A percentile compares a stretch with the other conserved stretches of the same genome.
Conservation (phyloP, 1,284 basidiomycete genomes). For the Cryptococcus hybrid region DNA sequence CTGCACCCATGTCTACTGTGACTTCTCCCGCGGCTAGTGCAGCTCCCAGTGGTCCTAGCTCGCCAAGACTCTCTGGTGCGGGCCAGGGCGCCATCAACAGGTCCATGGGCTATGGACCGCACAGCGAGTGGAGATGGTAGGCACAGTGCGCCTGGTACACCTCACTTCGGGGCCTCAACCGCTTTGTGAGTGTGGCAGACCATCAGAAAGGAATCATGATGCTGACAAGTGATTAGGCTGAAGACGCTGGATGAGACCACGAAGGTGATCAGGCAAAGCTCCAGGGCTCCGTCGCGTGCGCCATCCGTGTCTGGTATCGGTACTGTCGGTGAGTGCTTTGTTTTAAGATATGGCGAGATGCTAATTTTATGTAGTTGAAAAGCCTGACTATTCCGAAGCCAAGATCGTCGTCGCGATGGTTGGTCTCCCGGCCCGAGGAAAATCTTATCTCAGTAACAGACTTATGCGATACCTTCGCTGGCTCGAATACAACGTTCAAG, state of each 20-base stretch:
- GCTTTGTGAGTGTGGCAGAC: constrained; percentile 28
- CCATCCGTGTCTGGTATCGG: constrained; percentile 52
- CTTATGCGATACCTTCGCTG: constrained; percentile 81
- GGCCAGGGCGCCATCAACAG: not conserved
- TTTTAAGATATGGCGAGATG: not conserved
- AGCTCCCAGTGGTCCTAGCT: constrained; percentile 14
- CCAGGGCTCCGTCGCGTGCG: constrained; percentile 42
- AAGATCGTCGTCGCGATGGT: constrained; percentile 99
- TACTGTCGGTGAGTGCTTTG: constrained; percentile 37
- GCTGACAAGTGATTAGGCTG: constrained; percentile 23
- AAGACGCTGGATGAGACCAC: constrained; percentile 48
- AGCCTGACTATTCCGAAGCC: constrained; percentile 96
- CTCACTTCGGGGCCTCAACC: constrained; percentile 50
- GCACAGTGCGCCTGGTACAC: constrained; percentile 41
- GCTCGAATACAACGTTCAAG: constrained; percentile 98
- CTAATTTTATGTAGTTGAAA: constrained; percentile 62
- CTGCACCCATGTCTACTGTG: constrained; percentile 22
- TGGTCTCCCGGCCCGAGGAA: constrained; percentile 76
- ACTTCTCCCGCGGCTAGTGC: constrained; percentile 36
- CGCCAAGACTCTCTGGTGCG: constrained; percentile 6
- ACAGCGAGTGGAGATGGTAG: constrained; percentile 11
- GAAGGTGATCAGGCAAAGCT: constrained; percentile 41
- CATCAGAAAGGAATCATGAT: not conserved
- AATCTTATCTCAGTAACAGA: constrained; percentile 81
- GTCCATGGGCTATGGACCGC: constrained; percentile 1